Evolutionary conservation across 257 asterid genomes (phyloP), one percentile per base, ranked within the genome.

Genomic region (Fraxinus excelsior): DNA sequence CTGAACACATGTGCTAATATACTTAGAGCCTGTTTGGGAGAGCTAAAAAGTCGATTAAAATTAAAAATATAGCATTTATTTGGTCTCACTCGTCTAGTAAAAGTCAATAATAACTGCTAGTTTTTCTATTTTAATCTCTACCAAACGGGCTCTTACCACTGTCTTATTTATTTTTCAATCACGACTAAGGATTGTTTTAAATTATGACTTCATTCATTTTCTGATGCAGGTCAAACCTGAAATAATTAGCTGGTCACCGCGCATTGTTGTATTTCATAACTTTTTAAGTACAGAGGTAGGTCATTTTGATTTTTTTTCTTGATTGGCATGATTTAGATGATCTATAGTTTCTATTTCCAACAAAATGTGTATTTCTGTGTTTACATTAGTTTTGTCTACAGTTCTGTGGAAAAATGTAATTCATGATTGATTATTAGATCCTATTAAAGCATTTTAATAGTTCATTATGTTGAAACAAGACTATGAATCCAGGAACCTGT

Each of bases 281-380:
- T 93, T 93, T 85, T 84, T 91, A 81, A 93, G 97, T 80, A 44
- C 82, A 0, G 96, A 93, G 97, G 97, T 93, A 86, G 51, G 86
- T 37, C 53, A 38, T 71, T 58, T 58, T 78, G 60, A 14, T 69
- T 62, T 26, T 26, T 18, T 26, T 62, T 25, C 68, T 62, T 62
- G 16, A 62, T 10, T 62, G 65, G 28, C 68, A 62, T 62, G 68
- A 26, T 62, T 62, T 62, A 62, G 21, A n/a, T 62, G 35, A 62
- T 62, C 31, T 12, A 1, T 62, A 26, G 34, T 26, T 23, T 12
- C 32, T 62, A n/a, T 9, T 10, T 62, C 18, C 35, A 11, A 62
- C 12, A 62, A 26, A 56, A 62, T 62, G n/a, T 62, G 31, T 25
- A 62, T 62, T 62, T 56, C 65, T 26, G 35, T 62, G 34, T 26